Conservation (phyloP, 2,329 filamentous ascomycete species). For the Sclerotinia glacialis region DNA sequence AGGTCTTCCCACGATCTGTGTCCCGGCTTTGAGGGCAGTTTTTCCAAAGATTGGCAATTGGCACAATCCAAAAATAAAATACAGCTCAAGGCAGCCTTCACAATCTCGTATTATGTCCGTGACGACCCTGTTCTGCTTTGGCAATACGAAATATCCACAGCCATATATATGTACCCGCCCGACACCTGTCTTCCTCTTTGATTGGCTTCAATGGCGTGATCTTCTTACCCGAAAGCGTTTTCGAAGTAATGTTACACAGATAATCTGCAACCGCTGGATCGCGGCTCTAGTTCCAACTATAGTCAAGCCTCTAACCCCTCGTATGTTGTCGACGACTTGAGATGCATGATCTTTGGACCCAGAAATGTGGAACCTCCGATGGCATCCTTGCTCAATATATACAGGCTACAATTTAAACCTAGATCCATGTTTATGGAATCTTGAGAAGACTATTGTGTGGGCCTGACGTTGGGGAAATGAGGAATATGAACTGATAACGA, state of each 20-base stretch:
- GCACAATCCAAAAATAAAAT: not conserved
- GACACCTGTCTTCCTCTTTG: not conserved
- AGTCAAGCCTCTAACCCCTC: conserved; percentile 1
- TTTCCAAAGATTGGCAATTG: not conserved
- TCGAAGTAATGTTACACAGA: conserved; percentile 10
- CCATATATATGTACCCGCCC: not conserved
- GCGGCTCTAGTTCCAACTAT: not conserved
- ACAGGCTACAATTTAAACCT: conserved; percentile 2
- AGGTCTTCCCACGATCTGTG: not conserved
- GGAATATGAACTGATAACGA: conserved; percentile 17
- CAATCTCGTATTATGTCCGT: not conserved
- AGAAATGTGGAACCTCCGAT: conserved; percentile 12
- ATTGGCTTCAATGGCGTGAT: conserved; percentile 7
- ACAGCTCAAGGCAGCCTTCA: not conserved
- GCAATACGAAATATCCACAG: not conserved
- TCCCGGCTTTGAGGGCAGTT: not conserved
- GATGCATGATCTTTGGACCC: conserved; percentile 6
- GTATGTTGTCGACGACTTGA: not conserved
- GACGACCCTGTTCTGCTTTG: not conserved
- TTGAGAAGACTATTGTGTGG: conserved; percentile 1
- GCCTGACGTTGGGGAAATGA: conserved; percentile 14
- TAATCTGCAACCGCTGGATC: conserved; percentile 9
- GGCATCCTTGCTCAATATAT: not conserved
- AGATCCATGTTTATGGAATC: conserved; percentile 12
- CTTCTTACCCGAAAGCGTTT: not conserved